Percentiles rank a stretch among this genome's conserved stretches.
These are phyloP conservation scores for Prunus salicina DNA, from an alignment of 306 rosid genomes.

Conservation along the genomic window DNA sequence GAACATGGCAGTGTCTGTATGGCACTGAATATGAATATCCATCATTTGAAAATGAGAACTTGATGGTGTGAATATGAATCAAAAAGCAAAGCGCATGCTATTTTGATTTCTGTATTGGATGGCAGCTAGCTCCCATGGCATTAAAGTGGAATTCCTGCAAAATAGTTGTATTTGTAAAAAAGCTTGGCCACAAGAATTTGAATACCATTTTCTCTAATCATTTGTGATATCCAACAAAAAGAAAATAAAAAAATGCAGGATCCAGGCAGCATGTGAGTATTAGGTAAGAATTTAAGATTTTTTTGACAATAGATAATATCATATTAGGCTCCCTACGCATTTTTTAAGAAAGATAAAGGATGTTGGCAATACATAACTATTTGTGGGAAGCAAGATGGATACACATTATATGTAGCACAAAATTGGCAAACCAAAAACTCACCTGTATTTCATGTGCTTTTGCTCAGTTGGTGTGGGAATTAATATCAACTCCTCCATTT, in stretches of 20 bases:
- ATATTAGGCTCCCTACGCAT: not conserved
- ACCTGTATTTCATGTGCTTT: slow-evolving; percentile 6
- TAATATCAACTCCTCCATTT: not conserved
- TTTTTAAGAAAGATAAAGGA: not conserved
- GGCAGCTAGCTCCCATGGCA: slow-evolving; percentile 42
- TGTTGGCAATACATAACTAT: not conserved
- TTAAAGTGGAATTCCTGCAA: slow-evolving; percentile 15
- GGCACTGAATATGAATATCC: not conserved
- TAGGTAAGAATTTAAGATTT: slow-evolving; percentile 7
- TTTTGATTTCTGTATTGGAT: slow-evolving; percentile 25
- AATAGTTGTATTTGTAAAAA: not conserved
- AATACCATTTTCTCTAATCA: not conserved
- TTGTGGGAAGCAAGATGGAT: not conserved
- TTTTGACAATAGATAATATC: slow-evolving; percentile 1
- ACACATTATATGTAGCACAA: not conserved
- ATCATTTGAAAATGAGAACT: slow-evolving; percentile 17
- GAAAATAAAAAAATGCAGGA: not conserved
- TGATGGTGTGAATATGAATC: slow-evolving; percentile 27
- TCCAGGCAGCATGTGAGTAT: not conserved
- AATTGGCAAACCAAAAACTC: not conserved
- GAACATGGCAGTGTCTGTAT: not conserved
- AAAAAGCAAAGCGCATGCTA: slow-evolving; percentile 32
- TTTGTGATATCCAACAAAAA: not conserved
- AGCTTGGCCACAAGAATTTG: slow-evolving; percentile 17
- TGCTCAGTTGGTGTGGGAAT: slow-evolving; percentile 12